Percentiles rank a stretch among this genome's conserved stretches.
Conservation (phyloP, 352 stramenopile species). For the Pythium volutum region DNA sequence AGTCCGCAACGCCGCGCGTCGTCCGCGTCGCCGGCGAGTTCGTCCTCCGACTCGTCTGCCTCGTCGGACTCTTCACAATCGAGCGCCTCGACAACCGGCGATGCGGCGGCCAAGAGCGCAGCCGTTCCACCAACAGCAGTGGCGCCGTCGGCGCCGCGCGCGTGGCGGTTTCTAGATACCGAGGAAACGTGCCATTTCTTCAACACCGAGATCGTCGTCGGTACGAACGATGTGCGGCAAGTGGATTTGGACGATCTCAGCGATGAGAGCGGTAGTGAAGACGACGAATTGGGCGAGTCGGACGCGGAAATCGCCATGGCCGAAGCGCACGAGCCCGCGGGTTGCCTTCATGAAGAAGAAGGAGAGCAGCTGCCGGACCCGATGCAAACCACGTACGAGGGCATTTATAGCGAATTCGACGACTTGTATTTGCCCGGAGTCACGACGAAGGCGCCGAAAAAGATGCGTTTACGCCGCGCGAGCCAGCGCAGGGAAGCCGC, state of each 20-base stretch:
- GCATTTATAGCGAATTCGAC: conserved; percentile 54
- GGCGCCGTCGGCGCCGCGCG: not conserved
- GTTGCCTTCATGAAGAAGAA: not conserved
- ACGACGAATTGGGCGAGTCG: conserved; percentile 22
- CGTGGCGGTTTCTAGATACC: conserved; percentile 41
- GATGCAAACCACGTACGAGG: conserved; percentile 34
- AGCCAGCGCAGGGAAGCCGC: conserved; percentile 18
- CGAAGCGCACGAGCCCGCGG: not conserved
- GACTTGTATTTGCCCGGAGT: conserved; percentile 46
- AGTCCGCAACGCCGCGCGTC: conserved; percentile 16
- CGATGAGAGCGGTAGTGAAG: conserved; percentile 30
- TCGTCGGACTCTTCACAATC: conserved; percentile 5
- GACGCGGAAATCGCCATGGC: not conserved
- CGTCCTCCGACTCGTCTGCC: conserved; percentile 7
- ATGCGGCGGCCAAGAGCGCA: not conserved
- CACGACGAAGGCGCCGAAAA: not conserved
- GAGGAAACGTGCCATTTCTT: conserved; percentile 71
- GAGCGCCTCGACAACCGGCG: not conserved
- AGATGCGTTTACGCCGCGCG: conserved; percentile 11
- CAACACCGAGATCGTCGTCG: conserved; percentile 53
- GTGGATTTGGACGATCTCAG: conserved; percentile 29
- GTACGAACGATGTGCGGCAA: conserved; percentile 55
- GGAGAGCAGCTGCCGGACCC: not conserved
- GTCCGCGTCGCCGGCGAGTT: conserved; percentile 8
- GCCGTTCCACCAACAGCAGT: not conserved